These are phyloP conservation scores for Macrocybe gigantea DNA, from an alignment of 768 basidiomycete species.

Conservation along the genomic window DNA sequence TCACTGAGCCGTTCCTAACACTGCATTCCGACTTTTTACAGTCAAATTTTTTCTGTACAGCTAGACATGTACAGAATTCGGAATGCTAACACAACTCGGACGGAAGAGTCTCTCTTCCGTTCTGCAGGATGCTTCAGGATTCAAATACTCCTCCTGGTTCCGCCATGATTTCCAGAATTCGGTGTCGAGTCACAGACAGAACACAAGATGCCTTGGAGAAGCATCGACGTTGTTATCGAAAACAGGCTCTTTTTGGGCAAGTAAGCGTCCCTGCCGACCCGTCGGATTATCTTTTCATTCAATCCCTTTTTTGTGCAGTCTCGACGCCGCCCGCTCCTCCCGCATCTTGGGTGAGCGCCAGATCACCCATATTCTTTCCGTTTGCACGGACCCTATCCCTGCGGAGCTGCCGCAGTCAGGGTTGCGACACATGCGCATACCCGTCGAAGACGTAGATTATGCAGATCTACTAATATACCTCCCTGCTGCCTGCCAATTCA, in stretches of 20 bases:
- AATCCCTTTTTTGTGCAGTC: conserved; percentile 32
- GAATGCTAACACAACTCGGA: conserved; percentile 7
- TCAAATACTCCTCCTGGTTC: too few relatives aligned
- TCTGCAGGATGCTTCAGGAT: neutral
- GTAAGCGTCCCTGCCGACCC: conserved; percentile 37
- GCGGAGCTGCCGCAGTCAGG: conserved; percentile 68
- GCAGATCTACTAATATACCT: conserved; percentile 64
- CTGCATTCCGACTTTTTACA: conserved; percentile 19
- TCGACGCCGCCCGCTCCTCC: conserved; percentile 65
- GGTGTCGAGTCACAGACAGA: conserved; percentile 9
- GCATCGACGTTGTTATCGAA: conserved; percentile 62
- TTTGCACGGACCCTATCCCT: conserved; percentile 67
- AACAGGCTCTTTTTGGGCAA: conserved; percentile 69
- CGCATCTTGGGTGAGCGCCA: conserved; percentile 67
- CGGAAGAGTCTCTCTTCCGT: conserved; percentile 19
- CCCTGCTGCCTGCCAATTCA: conserved; percentile 61
- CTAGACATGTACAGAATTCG: conserved; percentile 16
- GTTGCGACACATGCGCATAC: conserved; percentile 63
- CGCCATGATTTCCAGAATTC: too few relatives aligned
- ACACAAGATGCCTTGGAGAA: conserved; percentile 51
- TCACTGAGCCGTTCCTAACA: conserved; percentile 21
- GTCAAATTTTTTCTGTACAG: conserved; percentile 11
- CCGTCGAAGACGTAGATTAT: conserved; percentile 64
- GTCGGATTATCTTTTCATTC: conserved; percentile 11
- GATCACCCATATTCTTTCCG: conserved; percentile 77